Evolutionary conservation across 2,329 filamentous ascomycete species (phyloP).

Genomic region (Emmonsiellopsis sp.): DNA sequence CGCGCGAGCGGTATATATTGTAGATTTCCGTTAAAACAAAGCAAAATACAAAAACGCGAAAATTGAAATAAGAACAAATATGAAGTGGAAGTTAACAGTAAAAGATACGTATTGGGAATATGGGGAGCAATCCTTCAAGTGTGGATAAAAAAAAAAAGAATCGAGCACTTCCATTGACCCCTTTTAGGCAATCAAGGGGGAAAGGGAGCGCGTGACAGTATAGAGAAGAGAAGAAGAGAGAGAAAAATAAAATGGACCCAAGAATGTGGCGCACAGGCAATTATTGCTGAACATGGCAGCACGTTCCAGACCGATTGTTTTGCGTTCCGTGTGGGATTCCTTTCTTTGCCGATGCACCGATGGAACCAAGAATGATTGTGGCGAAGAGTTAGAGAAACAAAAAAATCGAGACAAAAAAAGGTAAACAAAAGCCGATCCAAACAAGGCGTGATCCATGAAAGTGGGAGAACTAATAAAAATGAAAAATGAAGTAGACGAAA

Average conservation of each 20-base stretch:
- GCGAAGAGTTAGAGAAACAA: not conserved
- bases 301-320: not conserved
- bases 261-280: not conserved
- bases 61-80: not conserved
- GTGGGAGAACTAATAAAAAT: not conserved
- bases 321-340: not conserved
- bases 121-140: too few relatives aligned
- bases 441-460: not conserved
- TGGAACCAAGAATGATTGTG: not conserved
- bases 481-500: not conserved
- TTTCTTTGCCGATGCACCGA: constrained; percentile 1
- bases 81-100: not conserved
- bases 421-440: not conserved
- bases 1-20: constrained; percentile 12
- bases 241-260: not conserved
- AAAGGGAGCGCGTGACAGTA: not conserved
- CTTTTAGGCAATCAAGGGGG: not conserved
- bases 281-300: not conserved
- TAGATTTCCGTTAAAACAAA: constrained; percentile 8
- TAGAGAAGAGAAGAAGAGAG: not conserved
- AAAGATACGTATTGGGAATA: too few relatives aligned
- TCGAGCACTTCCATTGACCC: not conserved
- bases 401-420: not conserved
- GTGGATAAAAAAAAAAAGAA: too few relatives aligned
- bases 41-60: constrained; percentile 9